Base-by-base conservation (phyloP, 2,329 filamentous ascomycete genomes). In the Verticillium alfalfae region DNA sequence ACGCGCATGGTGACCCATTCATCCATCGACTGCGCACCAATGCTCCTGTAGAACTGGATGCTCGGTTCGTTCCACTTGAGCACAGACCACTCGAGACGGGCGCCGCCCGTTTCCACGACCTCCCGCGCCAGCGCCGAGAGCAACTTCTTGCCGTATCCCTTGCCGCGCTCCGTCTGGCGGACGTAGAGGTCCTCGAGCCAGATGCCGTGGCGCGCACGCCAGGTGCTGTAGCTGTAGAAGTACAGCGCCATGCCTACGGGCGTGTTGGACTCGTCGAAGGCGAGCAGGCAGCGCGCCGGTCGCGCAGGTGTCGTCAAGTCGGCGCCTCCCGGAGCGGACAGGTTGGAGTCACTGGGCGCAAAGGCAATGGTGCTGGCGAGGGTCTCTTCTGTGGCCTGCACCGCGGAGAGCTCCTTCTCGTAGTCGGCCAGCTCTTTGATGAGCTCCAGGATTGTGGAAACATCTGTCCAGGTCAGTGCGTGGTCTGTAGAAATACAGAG, bases 131-230 rank as follows among this genome's bases (percentile, higher is more conserved):
- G 78, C 67, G 87, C 85, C 64, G 84, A 84, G 57, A 98, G 79
- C 71, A 98, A 75, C 68, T 81, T 79, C 75, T 88, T 90, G 45
- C 93, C 94, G 71, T 94, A 96, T 0, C 93, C 93, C 64, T 85
- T 85, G 38, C 88, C 88, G 4, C 95, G 82, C 68, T 90, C 87
- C 55, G 79, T 78, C 1, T 87, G 83, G 67, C 87, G 82, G 49
- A 99, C 92, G 70, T 89, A 97, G n/a, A 98, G 79, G 71, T 98
- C 94, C 75, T 98, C 94, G 41, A 98, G 87, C 75, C 96, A 97
- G 70, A 99, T 90, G 2, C 94, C 94, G 0, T 93, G 87, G 56
- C 85, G 85, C n/a, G 90, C 86, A 9, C 90, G 86, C 95, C 95
- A 98, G 0, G 94, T 97, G 71, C 88, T 92, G 78, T 97, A 98